Base-by-base conservation (phyloP, 345 rosid species). In the Heritiera fomes region DNA sequence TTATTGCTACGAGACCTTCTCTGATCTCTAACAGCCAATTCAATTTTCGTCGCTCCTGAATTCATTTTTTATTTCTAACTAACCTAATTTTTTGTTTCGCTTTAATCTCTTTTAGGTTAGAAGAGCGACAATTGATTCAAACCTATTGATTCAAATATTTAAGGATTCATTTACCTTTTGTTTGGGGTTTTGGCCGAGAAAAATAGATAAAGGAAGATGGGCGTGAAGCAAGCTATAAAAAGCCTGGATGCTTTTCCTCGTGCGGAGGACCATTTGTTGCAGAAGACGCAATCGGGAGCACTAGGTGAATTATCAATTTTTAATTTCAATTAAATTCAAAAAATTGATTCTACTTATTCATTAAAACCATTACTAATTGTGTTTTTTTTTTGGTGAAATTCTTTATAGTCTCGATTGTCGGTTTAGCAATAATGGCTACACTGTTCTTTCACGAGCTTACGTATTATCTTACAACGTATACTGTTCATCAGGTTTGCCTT, bases 161-260 rank as follows among this genome's bases (percentile, higher is more conserved):
- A 14, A 32, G 50, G 38, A 2, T 71, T 71, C 61, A 50, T 53
- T 8, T 30, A 50, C 15, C 0, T 5, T 32, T 62, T 32, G 14
- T 62, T 62, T 28, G 34, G 12, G 13, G 62, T 2, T 62, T 62
- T 32, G 14, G 17, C 64, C 18, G 63, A 34, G 76, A 56, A n/a
- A 1, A 55, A 9, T 77, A 18, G 59, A 43, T 43, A 45, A 17
- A 53, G 69, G 50, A 75, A 72, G 79, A 96, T 94, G 98, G 93
- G 96, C 59, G 62, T 97, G 68, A 93, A 89, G 84, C 99, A 92
- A 85, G 94, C 92, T 20, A 75, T 97, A 62, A 88, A 87, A 91
- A 85, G 94, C 86, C 76, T 94, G 14, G 98, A 97, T 80, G 99
- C 99, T 8, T 97, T 94, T 75, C 98, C 98, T 75, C 95, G 98